phyloP scores from a whole-genome alignment of 2,329 filamentous ascomycete species.

The Emericellopsis cladophorae region DNA sequence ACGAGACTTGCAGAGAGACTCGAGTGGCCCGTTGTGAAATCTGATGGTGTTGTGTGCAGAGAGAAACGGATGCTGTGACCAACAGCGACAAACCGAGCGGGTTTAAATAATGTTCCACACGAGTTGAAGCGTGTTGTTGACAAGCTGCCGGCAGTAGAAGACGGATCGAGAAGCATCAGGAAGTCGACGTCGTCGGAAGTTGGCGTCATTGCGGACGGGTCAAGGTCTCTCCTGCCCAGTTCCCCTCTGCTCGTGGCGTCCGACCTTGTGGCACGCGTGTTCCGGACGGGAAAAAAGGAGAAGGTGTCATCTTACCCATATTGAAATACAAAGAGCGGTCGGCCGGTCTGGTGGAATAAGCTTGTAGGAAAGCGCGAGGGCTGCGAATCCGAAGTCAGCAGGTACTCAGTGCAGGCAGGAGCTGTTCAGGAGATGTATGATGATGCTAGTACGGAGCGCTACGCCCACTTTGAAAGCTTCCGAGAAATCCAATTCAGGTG shows the following conservation, averaged over 20 bases:
- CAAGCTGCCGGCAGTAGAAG: neutral
- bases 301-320: constrained; percentile 27
- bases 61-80: constrained; percentile 22
- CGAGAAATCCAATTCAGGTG: too few relatives aligned
- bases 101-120: constrained; percentile 27
- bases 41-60: constrained; percentile 10
- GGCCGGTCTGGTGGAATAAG: constrained; percentile 11
- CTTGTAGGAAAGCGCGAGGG: constrained; percentile 15
- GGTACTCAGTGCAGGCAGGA: neutral
- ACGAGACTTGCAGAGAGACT: too few relatives aligned
- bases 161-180: neutral
- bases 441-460: neutral
- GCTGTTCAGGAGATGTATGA: neutral
- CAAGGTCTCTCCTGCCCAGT: neutral
- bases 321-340: constrained; percentile 24
- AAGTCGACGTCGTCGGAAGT: neutral
- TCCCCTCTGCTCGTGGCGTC: neutral
- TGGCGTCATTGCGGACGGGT: neutral
- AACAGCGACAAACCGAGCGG: constrained; percentile 28
- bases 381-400: constrained; percentile 12
- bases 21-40: too few relatives aligned
- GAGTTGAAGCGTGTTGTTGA: constrained; percentile 20
- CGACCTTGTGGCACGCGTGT: neutral
- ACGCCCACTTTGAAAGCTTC: too few relatives aligned
- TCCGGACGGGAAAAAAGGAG: constrained; percentile 6